Conservation (phyloP, 768 basidiomycete genomes). For the Auriscalpium microsporum region DNA sequence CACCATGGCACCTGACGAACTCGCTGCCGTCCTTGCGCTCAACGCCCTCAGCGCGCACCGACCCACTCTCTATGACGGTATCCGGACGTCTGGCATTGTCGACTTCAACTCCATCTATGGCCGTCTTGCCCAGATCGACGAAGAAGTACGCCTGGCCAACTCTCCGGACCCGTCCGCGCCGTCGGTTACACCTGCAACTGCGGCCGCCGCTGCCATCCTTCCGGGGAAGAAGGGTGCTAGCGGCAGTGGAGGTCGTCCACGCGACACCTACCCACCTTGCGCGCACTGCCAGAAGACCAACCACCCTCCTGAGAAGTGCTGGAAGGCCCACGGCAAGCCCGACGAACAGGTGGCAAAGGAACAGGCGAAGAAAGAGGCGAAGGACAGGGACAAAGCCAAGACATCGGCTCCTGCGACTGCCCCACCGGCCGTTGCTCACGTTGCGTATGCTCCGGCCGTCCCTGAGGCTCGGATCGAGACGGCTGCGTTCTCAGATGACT, state of each 20-base stretch:
- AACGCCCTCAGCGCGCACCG: background rate
- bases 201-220: background rate
- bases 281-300: background rate
- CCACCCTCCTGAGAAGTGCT: background rate
- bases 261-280: background rate
- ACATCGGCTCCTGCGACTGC: no score
- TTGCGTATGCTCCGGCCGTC: no score
- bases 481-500: background rate
- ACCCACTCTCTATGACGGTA: background rate
- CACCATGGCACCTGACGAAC: background rate
- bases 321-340: background rate
- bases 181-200: background rate
- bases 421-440: no score
- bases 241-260: background rate
- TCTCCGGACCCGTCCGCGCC: background rate
- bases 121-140: background rate
- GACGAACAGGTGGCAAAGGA: background rate
- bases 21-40: background rate
- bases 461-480: background rate
- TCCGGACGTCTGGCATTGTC: background rate
- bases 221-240: no score
- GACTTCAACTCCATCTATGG: background rate
- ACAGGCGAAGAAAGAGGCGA: background rate
- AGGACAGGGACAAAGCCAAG: no score
- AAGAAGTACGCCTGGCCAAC: background rate